Percentiles rank a stretch among this genome's conserved stretches.
Evolutionary conservation across 2,329 filamentous ascomycete species (phyloP).

Genomic region (Leptographium radiaticola): DNA sequence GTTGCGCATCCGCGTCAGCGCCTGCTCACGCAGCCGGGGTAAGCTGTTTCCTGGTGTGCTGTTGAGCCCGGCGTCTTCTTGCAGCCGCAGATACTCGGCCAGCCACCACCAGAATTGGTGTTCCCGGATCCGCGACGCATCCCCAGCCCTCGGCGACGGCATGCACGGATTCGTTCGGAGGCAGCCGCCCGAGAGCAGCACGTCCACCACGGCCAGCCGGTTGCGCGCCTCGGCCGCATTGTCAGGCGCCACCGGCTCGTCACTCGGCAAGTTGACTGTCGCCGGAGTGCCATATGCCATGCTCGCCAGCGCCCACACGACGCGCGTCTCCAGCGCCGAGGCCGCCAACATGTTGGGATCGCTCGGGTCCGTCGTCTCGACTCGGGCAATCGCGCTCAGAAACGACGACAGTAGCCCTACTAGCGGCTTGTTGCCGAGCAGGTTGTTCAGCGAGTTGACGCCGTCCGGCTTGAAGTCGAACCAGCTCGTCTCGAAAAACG

Average conservation of each 20-base stretch:
- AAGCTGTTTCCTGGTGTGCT: constrained; percentile 15
- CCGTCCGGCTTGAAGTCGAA: constrained; percentile 43
- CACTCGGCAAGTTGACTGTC: constrained; percentile 20
- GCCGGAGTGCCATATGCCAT: constrained; percentile 29
- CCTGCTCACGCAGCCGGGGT: constrained; percentile 47
- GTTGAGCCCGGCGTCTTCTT: constrained; percentile 28
- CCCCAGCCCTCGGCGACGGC: constrained; percentile 32
- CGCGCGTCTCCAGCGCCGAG: constrained; percentile 39
- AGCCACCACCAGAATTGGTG: constrained; percentile 74
- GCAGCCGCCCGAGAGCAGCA: constrained; percentile 60
- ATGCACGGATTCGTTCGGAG: constrained; percentile 44
- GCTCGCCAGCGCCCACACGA: constrained; percentile 47
- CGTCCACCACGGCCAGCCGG: constrained; percentile 63
- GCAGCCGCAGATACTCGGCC: constrained; percentile 52
- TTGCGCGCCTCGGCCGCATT: constrained; percentile 51
- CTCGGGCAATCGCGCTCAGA: constrained; percentile 38
- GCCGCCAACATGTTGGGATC: constrained; percentile 37
- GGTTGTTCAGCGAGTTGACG: constrained; percentile 27
- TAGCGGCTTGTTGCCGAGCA: constrained; percentile 41
- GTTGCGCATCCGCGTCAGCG: constrained; percentile 51
- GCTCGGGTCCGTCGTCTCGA: constrained; percentile 31
- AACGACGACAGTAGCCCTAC: constrained; percentile 56
- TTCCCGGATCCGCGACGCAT: constrained; percentile 46
- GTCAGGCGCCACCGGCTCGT: constrained; percentile 35
- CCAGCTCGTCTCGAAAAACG: constrained; percentile 74